Conservation (phyloP, 805 yeast genomes). For the Starmera dryadoides region DNA sequence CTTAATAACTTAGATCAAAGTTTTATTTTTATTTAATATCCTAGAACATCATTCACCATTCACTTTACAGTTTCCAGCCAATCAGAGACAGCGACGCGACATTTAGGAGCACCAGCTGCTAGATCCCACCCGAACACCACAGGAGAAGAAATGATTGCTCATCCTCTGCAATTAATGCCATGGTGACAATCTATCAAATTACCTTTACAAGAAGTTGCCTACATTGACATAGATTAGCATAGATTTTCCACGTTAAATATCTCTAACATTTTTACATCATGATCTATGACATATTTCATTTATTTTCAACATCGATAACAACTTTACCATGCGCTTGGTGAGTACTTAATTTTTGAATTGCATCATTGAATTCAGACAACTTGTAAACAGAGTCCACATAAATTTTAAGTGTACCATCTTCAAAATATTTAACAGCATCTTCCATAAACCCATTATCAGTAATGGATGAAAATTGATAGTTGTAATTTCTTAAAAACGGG, state of each 20-base stretch:
- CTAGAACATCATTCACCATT: no score
- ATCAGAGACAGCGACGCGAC: neutral
- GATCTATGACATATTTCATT: neutral
- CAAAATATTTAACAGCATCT: slow-evolving; percentile 27
- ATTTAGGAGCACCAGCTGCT: neutral
- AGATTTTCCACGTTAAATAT: no score
- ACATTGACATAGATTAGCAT: no score
- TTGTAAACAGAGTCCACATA: slow-evolving; percentile 47
- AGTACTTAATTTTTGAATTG: slow-evolving; percentile 38
- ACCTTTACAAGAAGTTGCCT: no score
- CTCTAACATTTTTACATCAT: no score
- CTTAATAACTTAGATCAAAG: no score
- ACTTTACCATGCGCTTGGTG: slow-evolving; percentile 59
- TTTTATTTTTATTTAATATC: no score
- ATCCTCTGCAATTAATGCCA: neutral
- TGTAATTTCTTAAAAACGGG: slow-evolving; percentile 12
- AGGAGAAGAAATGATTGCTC: neutral
- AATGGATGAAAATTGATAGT: slow-evolving; percentile 19
- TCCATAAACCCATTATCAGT: slow-evolving; percentile 20
- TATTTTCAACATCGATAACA: slow-evolving; percentile 22
- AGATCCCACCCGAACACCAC: neutral
- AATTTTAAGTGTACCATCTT: slow-evolving; percentile 33
- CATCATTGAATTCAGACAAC: slow-evolving; percentile 42
- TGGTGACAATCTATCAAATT: neutral
- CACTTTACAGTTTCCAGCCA: neutral